Base-by-base conservation (phyloP, 2,329 filamentous ascomycete genomes). In the Nigrograna mackinnonii region DNA sequence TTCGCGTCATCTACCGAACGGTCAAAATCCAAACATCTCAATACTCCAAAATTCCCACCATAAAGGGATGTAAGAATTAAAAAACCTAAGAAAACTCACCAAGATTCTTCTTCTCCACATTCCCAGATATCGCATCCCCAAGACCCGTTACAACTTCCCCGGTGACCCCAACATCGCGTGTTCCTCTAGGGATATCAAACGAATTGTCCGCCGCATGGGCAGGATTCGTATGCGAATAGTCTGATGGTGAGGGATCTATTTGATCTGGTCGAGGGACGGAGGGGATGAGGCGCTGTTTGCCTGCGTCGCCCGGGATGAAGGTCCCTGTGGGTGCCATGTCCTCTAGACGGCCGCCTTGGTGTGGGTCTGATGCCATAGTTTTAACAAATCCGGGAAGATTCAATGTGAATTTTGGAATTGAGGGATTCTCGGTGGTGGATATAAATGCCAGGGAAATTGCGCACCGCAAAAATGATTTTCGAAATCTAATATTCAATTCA, bases 251-350 rank as follows among this genome's bases (percentile, higher is more conserved):
- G 5, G 67, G 55, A 30, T 70, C 61, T 32, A 60, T 58, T 47
- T 79, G 73, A 49, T 77, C 73, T 2, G 75, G 75, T 5, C 73
- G 70, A 18, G 76, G 68, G 2, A 73, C 68, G 3, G 76, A 78
- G 12, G 74, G 73, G 45, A 79, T 75, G 36, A 63, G 62, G 49
- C 70, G 70, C 49, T 67, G 63, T 19, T 69, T 62, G 41, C 73
- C 74, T 30, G 76, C 73, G 49, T 78, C 74, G 41, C 70, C 66
- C 39, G 76, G 76, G 24, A 77, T 59, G 1, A 46, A 50, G 12
- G 65, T 70, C 37, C 66, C 67, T 3, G 50, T 47, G 3, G 41
- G 51, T 37, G 67, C 67, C 62, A 71, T 69, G 41, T 68, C 62
- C 39, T 52, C 50, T 34, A 71, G 64, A 52, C 54, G 44, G 31